Base-by-base conservation (phyloP, 345 rosid species). In the Corchorus olitorius region DNA sequence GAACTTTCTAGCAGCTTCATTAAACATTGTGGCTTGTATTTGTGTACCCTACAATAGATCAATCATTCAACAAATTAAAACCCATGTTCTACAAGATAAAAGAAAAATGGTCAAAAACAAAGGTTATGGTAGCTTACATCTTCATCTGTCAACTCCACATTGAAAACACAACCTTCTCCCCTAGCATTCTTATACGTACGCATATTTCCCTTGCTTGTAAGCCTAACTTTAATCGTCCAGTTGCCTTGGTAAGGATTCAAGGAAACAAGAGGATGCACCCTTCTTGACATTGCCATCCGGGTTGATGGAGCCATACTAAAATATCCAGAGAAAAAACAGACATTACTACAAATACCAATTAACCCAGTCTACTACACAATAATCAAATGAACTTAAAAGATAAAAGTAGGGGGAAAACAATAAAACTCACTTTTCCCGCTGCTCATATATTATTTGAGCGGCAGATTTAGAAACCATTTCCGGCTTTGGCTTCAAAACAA, bases 151-250 rank as follows among this genome's bases (percentile, higher is more conserved):
- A 95, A 82, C 82, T 95, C 98, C 27, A 95, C 96, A 82, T 93
- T 93, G 86, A 95, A 95, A 84, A 93, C 96, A 70, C 98, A 93
- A 27, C 99, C 98, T 80, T 93, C 98, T 9, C 99, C 99, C 75
- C 91, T 92, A 20, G 90, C 90, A 81, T 95, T 95, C 83, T 62
- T 92, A 75, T 91, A 95, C n/a, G 87, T 86, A 34, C 97, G 94
- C 98, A 93, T 93, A 75, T 55, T 75, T 54, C 94, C 99, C 79
- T 93, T 95, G 86, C 81, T 92, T 8, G 99, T 95, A 22, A 95
- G 93, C 12, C 94, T 73, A 39, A 93, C 99, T 80, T 95, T 95
- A 58, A 95, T 95, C 13, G 93, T 95, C 99, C 98, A 95, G 71
- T 77, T 95, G 9, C 97, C 99, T 86, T 95, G 98, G 76, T 95